A percentile compares a stretch with the other conserved stretches of the same genome.
Evolutionary conservation across 1,284 basidiomycete genomes (phyloP).

Genomic region (Sanghuangporus baumii): DNA sequence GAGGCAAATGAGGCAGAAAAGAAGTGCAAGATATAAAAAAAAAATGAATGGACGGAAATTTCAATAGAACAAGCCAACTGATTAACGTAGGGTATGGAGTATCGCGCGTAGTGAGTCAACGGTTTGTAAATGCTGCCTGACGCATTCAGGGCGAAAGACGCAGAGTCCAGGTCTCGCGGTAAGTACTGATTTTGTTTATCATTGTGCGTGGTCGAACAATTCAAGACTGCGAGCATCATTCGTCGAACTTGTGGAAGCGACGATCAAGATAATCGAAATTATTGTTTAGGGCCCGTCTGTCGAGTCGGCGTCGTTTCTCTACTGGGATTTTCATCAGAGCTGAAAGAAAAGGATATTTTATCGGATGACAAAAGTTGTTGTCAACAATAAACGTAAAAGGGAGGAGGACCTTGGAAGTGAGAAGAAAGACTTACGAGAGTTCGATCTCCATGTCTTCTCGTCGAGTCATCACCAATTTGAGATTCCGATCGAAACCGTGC

Average conservation of each 20-base stretch:
- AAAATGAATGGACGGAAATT: neutral
- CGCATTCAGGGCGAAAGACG: too few species aligned
- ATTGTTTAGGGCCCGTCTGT: neutral
- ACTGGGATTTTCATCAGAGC: neutral
- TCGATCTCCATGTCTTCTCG: conserved; percentile 41
- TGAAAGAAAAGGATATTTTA: neutral
- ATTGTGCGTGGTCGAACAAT: too few species aligned
- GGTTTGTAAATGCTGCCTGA: too few species aligned
- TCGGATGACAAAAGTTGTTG: too few species aligned
- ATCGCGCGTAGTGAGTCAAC: too few species aligned
- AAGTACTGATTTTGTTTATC: too few species aligned
- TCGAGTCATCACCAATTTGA: conserved; percentile 53
- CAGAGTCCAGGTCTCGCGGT: too few species aligned
- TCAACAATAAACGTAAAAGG: neutral
- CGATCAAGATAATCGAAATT: neutral
- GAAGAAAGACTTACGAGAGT: neutral
- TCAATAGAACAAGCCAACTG: too few species aligned
- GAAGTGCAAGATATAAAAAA: neutral
- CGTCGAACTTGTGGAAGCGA: neutral
- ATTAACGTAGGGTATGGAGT: too few species aligned
- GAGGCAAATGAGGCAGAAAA: neutral
- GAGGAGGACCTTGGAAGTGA: neutral
- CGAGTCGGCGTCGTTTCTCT: conserved; percentile 9
- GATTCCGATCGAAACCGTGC: conserved; percentile 67
- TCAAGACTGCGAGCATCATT: too few species aligned